These are phyloP conservation scores for Podosphaera xanthii DNA, from an alignment of 2,329 filamentous ascomycete species.

Conservation along the genomic window DNA sequence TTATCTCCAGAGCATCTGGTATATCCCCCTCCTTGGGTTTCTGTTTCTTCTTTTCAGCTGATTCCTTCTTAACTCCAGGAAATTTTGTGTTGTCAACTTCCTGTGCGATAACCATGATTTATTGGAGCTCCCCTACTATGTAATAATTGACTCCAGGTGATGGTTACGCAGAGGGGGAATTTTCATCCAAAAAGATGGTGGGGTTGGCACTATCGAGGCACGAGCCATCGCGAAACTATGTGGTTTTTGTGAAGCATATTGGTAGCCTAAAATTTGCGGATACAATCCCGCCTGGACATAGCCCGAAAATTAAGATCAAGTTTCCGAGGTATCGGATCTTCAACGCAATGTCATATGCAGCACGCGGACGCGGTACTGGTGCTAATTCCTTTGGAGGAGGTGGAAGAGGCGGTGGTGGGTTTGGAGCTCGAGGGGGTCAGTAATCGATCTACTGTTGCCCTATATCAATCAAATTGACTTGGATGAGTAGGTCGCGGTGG, in stretches of 20 bases:
- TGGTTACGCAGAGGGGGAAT: too few species aligned
- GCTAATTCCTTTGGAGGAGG: constrained; percentile 27
- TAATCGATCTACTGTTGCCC: constrained; percentile 1
- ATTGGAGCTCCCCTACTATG: too few species aligned
- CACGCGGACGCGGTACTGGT: constrained; percentile 27
- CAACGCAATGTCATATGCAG: constrained; percentile 24
- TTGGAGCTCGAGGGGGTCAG: constrained; percentile 23
- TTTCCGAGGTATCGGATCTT: constrained; percentile 13
- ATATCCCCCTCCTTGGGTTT: constrained; percentile 20
- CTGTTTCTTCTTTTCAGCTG: constrained; percentile 22
- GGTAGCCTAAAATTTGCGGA: constrained; percentile 4
- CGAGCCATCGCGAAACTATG: too few species aligned
- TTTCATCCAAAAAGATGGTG: too few species aligned
- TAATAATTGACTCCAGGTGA: too few species aligned
- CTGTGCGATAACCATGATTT: constrained; percentile 26
- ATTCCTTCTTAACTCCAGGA: constrained; percentile 36
- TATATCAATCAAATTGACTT: constrained; percentile 5
- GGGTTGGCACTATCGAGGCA: too few species aligned
- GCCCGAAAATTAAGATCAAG: constrained; percentile 4
- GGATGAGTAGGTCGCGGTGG: constrained; percentile 31
- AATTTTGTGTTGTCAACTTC: constrained; percentile 25
- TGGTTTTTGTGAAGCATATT: too few species aligned
- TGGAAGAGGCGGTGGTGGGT: constrained; percentile 23
- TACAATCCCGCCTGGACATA: too few species aligned
- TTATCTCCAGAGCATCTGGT: constrained; percentile 18